Evolutionary conservation across 768 basidiomycete genomes (phyloP), one percentile per base, ranked within the genome.

Genomic region (Mycena albidolilacea): DNA sequence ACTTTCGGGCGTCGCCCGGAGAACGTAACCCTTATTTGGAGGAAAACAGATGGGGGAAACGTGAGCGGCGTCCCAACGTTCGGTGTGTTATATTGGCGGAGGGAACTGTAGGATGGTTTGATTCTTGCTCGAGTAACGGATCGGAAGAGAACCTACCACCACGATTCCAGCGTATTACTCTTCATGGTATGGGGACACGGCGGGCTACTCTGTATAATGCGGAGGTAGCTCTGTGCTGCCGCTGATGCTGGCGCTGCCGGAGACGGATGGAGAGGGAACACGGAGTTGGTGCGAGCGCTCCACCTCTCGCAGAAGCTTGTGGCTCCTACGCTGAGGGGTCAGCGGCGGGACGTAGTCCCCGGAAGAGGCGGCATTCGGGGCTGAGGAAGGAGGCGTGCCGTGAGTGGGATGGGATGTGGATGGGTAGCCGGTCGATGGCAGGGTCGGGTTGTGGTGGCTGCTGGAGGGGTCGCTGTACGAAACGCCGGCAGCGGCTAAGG

Each of bases 291-390:
- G 15, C 8, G 57, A 12, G 15, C 46, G 46, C 46, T 48, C 14
- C 17, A 15, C 57, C 38, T 59, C 57, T 12, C 57, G 57, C 57
- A 59, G 21, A 19, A 59, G 37, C 19, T 59, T 59, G 38, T 58
- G 19, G 57, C 57, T 59, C 37, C 37, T 37, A 6, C 38, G 7
- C 7, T 38, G 9, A 5, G 37, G 37, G 37, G 37, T 59, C 17
- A 3, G 57, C 54, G 54, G 50, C n/a, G n/a, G 55, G 30, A 21
- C 37, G 38, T 9, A 17, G 37, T n/a, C 38, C 17, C 11, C 57
- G 17, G 57, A 59, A 10, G 57, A 15, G 9, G 37, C 39, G 21
- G 57, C 38, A 7, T 19, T 19, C 14, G 57, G 57, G 14, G 15
- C 55, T 30, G 55, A 14, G 12, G 30, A 19, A 5, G 0, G 23